Percentiles rank a stretch among this genome's conserved stretches.
phyloP scores from a whole-genome alignment of 1,284 basidiomycete species.

The Vanrija pseudolonga region DNA sequence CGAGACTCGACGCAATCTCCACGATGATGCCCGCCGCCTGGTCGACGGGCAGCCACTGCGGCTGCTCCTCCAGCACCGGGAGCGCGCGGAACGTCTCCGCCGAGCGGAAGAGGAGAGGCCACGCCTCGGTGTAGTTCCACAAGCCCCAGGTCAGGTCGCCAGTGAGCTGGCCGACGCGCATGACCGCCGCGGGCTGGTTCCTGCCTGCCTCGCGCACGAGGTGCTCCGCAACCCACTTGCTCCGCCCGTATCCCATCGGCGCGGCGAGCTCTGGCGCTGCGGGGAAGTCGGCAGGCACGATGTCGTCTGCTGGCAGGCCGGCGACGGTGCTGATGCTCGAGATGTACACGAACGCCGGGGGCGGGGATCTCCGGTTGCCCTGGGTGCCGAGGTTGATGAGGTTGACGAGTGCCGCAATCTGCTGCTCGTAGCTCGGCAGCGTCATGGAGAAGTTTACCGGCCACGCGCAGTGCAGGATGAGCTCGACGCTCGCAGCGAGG shows the following conservation, averaged over 20 bases:
- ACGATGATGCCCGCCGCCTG: constrained; percentile 56
- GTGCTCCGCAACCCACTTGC: constrained; percentile 63
- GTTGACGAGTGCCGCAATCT: constrained; percentile 56
- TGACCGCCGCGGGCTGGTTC: constrained; percentile 19
- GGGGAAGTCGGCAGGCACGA: constrained; percentile 31
- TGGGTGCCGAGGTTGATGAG: constrained; percentile 55
- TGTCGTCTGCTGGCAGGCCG: constrained; percentile 23
- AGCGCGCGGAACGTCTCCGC: constrained; percentile 53
- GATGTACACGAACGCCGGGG: constrained; percentile 56
- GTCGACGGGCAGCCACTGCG: constrained; percentile 61
- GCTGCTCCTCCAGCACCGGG: constrained; percentile 52
- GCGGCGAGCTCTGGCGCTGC: constrained; percentile 30
- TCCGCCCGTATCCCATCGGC: constrained; percentile 57
- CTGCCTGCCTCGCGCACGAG: constrained; percentile 51
- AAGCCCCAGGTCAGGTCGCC: constrained; percentile 56
- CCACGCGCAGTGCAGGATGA: constrained; percentile 54
- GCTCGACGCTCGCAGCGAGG: constrained; percentile 26
- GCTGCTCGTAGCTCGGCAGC: constrained; percentile 55
- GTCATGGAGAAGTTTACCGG: constrained; percentile 46
- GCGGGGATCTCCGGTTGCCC: neutral
- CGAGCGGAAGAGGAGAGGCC: constrained; percentile 50
- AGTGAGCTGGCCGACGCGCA: constrained; percentile 54
- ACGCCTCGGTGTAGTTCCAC: constrained; percentile 62
- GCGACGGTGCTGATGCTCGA: constrained; percentile 55
- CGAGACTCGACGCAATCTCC: constrained; percentile 50